Base-by-base conservation (phyloP, 495 filamentous ascomycete genomes). In the Aspergillus egyptiacus region DNA sequence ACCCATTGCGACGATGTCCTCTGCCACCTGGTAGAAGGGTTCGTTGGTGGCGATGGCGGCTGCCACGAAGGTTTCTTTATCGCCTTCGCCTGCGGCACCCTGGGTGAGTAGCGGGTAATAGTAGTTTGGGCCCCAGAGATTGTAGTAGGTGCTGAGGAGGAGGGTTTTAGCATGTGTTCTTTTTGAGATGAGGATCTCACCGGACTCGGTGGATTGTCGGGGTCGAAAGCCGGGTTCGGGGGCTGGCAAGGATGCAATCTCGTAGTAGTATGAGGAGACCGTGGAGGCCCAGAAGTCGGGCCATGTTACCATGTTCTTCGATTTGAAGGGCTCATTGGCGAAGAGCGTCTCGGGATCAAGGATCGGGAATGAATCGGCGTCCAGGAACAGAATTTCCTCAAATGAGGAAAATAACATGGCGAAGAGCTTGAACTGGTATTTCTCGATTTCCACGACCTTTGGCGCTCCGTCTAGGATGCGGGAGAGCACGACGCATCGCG, bases 1-100 rank as follows among this genome's bases (percentile, higher is more conserved):
- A 62, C 87, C 91, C 48, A 89, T 85, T 18, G 87, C 85, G 33
- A 78, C 83, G 37, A 91, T 79, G 10, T 86, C 80, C 63, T 94
- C 93, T 58, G 90, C 84, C 64, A 80, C 72, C 42, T 69, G 65
- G 48, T 71, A 77, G 53, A 70, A 78, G 7, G 72, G 60, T 23
- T 65, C 60, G 6, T 62, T 57, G 9, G 75, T 53, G 10, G 69
- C 70, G 1, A 68, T 39, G 1, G 77, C 77, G 1, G 76, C 77
- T 0, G 71, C 51, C 5, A 74, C 54, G 51, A 81, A 80, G 2
- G 73, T 82, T 49, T 82, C 79, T 58, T 81, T 81, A 55, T 82
- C 79, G 23, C 78, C 77, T 55, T 78, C 67, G 6, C 78, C 79
- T 2, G 70, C 61, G 20, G 65, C 72, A 38, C 76, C 75, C 58